Base-by-base conservation (phyloP, 2,329 filamentous ascomycete genomes). In the Fusarium chlamydosporum region DNA sequence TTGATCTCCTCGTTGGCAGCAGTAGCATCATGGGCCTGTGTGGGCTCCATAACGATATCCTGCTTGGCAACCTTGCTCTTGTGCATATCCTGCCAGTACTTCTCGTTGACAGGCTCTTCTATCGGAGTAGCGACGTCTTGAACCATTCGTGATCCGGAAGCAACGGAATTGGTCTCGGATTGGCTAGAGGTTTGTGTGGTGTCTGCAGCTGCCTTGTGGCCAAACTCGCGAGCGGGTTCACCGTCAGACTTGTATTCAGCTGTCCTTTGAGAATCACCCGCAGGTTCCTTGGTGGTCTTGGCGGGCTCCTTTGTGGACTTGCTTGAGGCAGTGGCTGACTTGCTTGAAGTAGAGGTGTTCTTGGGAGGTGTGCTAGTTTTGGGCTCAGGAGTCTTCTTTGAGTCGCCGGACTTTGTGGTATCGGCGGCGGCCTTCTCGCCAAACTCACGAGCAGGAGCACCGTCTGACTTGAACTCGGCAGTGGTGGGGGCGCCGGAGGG, bases 11-110 rank as follows among this genome's bases (percentile, higher is more conserved):
- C 69, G 37, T 76, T 76, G 8, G 76, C 78, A 4, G 67, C 68
- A 7, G 74, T 76, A 8, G 76, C 76, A 57, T 79, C 77, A n/a
- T 76, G 69, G 15, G 65, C 67, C 29, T 62, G 67, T 7, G 29
- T 27, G 15, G 67, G 56, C n/a, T 62, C 52, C 9, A 62, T 53
- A 3, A 45, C 42, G 18, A 67, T 57, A n/a, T 67, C 56, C 23
- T 70, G 66, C 53, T 68, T 66, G 9, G 66, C 31, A 8, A 53
- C 42, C 3, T 65, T 53, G 9, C 42, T 45, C 50, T 64, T 63
- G 26, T 58, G 53, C 20, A 51, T 54, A 20, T 70, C 61, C 41
- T 45, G 72, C 65, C 50, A 61, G 26, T 56, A 23, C 1, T 54
- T 56, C 7, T 38, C 29, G 27, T 69, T 55, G n/a, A 34, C 42